These are phyloP conservation scores for Plasmodium gonderi DNA, from an alignment of 169 alveolate species.

Conservation along the genomic window DNA sequence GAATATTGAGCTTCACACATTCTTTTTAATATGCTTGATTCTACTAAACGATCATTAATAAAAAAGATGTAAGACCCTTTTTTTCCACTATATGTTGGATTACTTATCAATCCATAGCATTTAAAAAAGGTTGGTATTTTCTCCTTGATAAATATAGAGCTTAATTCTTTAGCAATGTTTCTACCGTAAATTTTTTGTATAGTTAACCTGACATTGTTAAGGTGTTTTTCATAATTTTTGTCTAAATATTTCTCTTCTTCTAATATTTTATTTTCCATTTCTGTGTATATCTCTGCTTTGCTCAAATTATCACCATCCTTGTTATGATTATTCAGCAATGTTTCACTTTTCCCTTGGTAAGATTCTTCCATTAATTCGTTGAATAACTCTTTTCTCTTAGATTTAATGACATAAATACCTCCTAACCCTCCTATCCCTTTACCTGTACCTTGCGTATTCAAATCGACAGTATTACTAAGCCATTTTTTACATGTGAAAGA, in stretches of 20 bases:
- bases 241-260: constrained; percentile 76
- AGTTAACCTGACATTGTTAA: constrained; percentile 44
- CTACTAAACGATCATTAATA: constrained; percentile 97
- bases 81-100: constrained; percentile 85
- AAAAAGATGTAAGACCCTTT: constrained; percentile 91
- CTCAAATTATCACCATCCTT: background rate
- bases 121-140: constrained; percentile 74
- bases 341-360: background rate
- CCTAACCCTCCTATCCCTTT: constrained; percentile 65
- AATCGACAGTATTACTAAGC: constrained; percentile 83
- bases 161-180: constrained; percentile 69
- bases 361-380: background rate
- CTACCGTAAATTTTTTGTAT: constrained; percentile 80
- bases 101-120: constrained; percentile 88
- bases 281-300: background rate
- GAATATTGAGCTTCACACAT: constrained; percentile 78
- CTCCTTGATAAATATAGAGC: constrained; percentile 52
- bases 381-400: constrained; percentile 5
- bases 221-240: constrained; percentile 38
- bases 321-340: background rate
- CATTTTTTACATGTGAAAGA: constrained; percentile 86
- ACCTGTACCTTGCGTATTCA: constrained; percentile 79
- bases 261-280: constrained; percentile 42
- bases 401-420: constrained; percentile 64
- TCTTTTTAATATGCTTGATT: constrained; percentile 71